Percentiles rank a stretch among this genome's conserved stretches.
Evolutionary conservation across 306 rosid species (phyloP).

Genomic region (Fagus sylvatica): DNA sequence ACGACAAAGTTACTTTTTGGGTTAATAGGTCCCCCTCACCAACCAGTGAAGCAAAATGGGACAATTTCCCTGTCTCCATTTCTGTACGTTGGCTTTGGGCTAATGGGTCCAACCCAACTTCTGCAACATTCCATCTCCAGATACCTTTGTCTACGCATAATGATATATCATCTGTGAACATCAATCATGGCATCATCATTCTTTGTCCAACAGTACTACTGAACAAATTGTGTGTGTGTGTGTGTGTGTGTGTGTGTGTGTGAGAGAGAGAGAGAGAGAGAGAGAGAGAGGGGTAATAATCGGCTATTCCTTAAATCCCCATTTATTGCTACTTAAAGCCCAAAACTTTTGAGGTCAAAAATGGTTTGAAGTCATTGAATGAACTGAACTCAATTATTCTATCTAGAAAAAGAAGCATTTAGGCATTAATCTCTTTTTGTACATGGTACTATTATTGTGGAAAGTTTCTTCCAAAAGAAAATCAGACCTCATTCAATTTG

Average conservation of each 20-base stretch:
- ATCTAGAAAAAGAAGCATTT: not conserved
- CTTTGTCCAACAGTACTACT: not conserved
- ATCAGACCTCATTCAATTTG: no score
- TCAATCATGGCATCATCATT: not conserved
- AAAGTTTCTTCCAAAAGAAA: no score
- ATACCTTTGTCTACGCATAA: not conserved
- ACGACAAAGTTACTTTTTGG: not conserved
- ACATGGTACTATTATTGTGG: no score
- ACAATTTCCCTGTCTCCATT: not conserved
- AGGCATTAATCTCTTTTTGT: no score
- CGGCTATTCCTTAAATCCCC: not conserved
- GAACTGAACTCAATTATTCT: not conserved
- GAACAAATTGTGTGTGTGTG: not conserved
- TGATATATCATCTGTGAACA: not conserved
- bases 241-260: not conserved
- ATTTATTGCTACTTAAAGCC: not conserved
- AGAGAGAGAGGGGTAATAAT: not conserved
- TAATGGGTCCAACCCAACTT: not conserved
- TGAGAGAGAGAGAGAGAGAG: not conserved
- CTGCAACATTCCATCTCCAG: not conserved
- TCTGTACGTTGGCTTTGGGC: not conserved
- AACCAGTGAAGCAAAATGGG: slow-evolving; percentile 1
- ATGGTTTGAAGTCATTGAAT: not conserved
- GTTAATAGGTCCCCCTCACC: not conserved
- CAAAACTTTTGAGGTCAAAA: not conserved